Evolutionary conservation across 208 protist genomes (phyloP).

Genomic region (Phytomonas francai): DNA sequence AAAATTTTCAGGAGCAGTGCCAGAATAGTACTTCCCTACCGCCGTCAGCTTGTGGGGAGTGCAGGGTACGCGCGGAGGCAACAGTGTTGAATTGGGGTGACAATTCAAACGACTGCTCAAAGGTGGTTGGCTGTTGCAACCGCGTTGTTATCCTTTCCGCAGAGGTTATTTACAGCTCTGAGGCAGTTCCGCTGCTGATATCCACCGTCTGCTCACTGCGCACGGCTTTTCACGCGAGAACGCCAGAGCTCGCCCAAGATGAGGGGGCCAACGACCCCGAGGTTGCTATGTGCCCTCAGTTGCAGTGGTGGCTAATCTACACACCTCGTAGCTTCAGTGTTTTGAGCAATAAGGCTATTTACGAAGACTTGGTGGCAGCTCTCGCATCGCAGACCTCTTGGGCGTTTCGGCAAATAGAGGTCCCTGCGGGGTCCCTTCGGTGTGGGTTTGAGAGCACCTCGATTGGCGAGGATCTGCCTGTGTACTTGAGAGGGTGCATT

Average conservation of each 20-base stretch:
- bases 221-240: background rate
- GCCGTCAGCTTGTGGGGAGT: background rate
- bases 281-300: background rate
- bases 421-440: background rate
- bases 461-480: conserved; percentile 5
- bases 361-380: conserved; percentile 8
- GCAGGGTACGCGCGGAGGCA: conserved; percentile 1
- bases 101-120: background rate
- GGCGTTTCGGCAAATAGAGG: background rate
- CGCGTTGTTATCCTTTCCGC: conserved; percentile 20
- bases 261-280: background rate
- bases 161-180: conserved; percentile 26
- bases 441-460: conserved; percentile 8
- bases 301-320: conserved; percentile 35
- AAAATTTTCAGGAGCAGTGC: conserved; percentile 22
- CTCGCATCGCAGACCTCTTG: conserved; percentile 1
- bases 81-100: conserved; percentile 20
- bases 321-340: conserved; percentile 27
- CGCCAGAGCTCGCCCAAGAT: background rate
- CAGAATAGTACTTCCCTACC: background rate
- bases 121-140: background rate
- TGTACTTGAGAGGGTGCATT: conserved; percentile 2
- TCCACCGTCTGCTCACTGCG: conserved; percentile 13
- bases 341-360: conserved; percentile 23
- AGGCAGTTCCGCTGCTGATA: conserved; percentile 24